phyloP scores from a whole-genome alignment of 768 basidiomycete genomes.

The Naganishia vishniacii region DNA sequence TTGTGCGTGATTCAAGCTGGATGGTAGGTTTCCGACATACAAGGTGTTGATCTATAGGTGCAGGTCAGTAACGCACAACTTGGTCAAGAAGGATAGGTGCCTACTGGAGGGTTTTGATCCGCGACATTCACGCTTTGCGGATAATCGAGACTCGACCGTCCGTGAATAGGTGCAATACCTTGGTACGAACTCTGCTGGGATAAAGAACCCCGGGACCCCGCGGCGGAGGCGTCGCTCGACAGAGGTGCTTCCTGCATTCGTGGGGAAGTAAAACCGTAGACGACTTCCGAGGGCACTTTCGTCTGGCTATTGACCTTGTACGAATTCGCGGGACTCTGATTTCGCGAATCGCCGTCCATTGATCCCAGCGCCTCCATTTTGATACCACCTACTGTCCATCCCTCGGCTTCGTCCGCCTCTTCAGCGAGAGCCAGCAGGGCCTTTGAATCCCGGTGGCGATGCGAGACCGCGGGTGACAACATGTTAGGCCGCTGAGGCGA shows the following conservation, averaged over 20 bases:
- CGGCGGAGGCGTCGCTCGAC: slow-evolving; percentile 12
- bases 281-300: not conserved
- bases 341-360: slow-evolving; percentile 27
- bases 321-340: slow-evolving; percentile 12
- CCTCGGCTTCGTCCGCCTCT: slow-evolving; percentile 46
- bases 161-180: slow-evolving; percentile 16
- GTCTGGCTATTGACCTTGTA: not conserved
- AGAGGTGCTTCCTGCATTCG: slow-evolving; percentile 10
- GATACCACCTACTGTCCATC: slow-evolving; percentile 39
- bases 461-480: slow-evolving; percentile 1
- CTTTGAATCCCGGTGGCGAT: slow-evolving; percentile 36
- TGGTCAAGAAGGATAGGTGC: slow-evolving; percentile 49
- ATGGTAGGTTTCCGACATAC: slow-evolving; percentile 97
- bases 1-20: slow-evolving; percentile 61
- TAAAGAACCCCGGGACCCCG: slow-evolving; percentile 2
- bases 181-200: slow-evolving; percentile 19
- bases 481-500: slow-evolving; percentile 1
- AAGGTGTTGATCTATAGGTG: slow-evolving; percentile 72
- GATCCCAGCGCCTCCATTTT: slow-evolving; percentile 30
- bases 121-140: slow-evolving; percentile 48
- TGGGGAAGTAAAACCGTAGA: slow-evolving; percentile 13
- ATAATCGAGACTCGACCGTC: not conserved
- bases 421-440: slow-evolving; percentile 46
- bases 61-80: slow-evolving; percentile 37
- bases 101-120: slow-evolving; percentile 83